phyloP scores from a whole-genome alignment of 352 stramenopile genomes.

The Globisporangium okanoganense region DNA sequence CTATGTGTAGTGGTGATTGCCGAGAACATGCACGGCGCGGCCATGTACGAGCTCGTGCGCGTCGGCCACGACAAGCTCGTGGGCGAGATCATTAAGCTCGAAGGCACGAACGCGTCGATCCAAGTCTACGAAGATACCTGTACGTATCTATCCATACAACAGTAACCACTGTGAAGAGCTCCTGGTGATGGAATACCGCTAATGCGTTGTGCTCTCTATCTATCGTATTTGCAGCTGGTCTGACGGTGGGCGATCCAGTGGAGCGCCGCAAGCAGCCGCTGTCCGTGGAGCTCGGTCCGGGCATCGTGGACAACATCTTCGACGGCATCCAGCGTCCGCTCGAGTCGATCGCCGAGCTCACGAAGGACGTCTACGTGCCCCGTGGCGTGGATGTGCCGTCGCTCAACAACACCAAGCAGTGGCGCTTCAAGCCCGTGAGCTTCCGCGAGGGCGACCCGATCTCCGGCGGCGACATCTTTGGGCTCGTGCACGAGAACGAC shows the following conservation, averaged over 20 bases:
- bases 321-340: slow-evolving; percentile 99
- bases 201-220: background rate
- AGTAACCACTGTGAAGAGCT: background rate
- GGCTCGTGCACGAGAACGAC: slow-evolving; percentile 98
- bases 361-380: slow-evolving; percentile 97
- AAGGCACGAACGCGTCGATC: slow-evolving; percentile 99
- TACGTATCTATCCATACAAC: slow-evolving; percentile 21
- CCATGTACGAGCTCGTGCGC: slow-evolving; percentile 97
- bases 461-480: slow-evolving; percentile 97
- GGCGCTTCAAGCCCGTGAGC: slow-evolving; percentile 93
- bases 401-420: slow-evolving; percentile 92
- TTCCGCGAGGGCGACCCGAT: slow-evolving; percentile 95
- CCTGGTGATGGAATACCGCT: background rate
- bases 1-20: slow-evolving; percentile 93
- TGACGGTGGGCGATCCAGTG: slow-evolving; percentile 98
- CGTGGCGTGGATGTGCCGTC: slow-evolving; percentile 95
- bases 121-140: slow-evolving; percentile 99
- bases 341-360: slow-evolving; percentile 93
- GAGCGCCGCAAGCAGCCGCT: slow-evolving; percentile 97
- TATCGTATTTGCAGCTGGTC: slow-evolving; percentile 49
- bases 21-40: slow-evolving; percentile 98
- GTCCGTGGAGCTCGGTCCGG: slow-evolving; percentile 98
- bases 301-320: slow-evolving; percentile 99
- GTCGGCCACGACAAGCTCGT: slow-evolving; percentile 99
- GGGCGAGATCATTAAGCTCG: slow-evolving; percentile 99